Evolutionary conservation across 495 filamentous ascomycete species (phyloP).

Genomic region (Podospora didyma): DNA sequence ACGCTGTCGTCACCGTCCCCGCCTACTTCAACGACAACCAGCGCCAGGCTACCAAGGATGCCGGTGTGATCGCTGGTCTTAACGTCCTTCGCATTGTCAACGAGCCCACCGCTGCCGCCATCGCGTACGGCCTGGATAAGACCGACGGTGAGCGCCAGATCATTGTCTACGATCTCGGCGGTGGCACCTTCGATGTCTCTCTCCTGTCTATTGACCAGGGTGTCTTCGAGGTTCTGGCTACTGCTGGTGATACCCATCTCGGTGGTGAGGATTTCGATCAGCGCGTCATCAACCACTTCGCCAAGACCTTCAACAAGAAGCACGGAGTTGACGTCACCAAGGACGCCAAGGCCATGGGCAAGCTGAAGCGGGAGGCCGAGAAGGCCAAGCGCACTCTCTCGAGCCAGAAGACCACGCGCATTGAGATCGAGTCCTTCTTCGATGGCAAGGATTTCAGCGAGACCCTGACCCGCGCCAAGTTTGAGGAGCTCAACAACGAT

Average conservation of each 20-base stretch:
- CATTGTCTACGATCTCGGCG: conserved; percentile 97
- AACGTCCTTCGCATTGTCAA: conserved; percentile 98
- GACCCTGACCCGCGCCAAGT: conserved; percentile 97
- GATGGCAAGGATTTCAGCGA: conserved; percentile 97
- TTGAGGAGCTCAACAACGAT: conserved; percentile 98
- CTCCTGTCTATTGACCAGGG: conserved; percentile 95
- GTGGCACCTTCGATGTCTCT: conserved; percentile 99
- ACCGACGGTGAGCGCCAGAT: conserved; percentile 82
- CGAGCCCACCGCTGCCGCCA: conserved; percentile 84
- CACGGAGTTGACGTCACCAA: conserved; percentile 87
- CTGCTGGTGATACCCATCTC: conserved; percentile 98
- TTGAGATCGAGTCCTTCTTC: conserved; percentile 98
- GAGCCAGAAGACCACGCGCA: conserved; percentile 94
- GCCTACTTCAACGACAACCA: conserved; percentile 99
- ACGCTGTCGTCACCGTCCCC: conserved; percentile 95
- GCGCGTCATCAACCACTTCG: conserved; percentile 93
- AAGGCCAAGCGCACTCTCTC: conserved; percentile 99
- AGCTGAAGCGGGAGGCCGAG: conserved; percentile 99
- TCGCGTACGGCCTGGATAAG: conserved; percentile 87
- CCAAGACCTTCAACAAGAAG: conserved; percentile 99
- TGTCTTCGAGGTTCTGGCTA: conserved; percentile 96
- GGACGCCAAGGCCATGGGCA: conserved; percentile 98
- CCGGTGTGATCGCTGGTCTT: conserved; percentile 87
- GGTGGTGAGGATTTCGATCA: conserved; percentile 99
- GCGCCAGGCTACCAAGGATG: conserved; percentile 97